phyloP scores from a whole-genome alignment of 2,329 filamentous ascomycete genomes.

The Chalaropsis thielavioides region DNA sequence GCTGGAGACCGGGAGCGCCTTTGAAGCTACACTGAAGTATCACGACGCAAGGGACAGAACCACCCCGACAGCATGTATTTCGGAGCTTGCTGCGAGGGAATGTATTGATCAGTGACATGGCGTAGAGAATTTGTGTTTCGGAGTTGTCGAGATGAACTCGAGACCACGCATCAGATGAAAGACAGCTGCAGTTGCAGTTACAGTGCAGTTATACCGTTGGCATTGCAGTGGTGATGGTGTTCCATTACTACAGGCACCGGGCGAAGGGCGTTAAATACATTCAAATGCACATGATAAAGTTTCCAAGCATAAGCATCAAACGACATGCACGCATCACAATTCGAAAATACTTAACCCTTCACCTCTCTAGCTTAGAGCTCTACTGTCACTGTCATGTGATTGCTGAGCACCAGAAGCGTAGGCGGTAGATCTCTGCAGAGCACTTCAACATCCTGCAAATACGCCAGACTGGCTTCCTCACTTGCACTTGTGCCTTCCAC shows the following conservation, averaged over 20 bases:
- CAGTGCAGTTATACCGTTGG: too few species aligned
- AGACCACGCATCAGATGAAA: too few species aligned
- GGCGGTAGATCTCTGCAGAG: slow-evolving; percentile 65
- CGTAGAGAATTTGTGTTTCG: too few species aligned
- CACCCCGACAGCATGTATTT: too few species aligned
- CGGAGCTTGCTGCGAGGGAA: too few species aligned
- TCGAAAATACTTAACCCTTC: slow-evolving; percentile 10
- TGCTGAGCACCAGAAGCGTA: slow-evolving; percentile 65
- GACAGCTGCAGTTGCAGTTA: too few species aligned
- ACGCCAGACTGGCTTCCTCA: slow-evolving; percentile 55
- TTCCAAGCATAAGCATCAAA: background rate
- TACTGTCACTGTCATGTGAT: slow-evolving; percentile 79
- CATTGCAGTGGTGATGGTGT: too few species aligned
- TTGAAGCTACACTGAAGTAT: background rate
- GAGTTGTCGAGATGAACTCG: too few species aligned
- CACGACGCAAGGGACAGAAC: too few species aligned
- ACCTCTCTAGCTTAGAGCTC: slow-evolving; percentile 36
- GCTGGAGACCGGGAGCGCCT: background rate
- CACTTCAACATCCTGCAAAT: slow-evolving; percentile 64
- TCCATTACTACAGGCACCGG: too few species aligned
- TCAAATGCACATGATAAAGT: background rate
- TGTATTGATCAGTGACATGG: too few species aligned
- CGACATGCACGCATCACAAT: slow-evolving; percentile 19
- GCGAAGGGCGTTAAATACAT: background rate
- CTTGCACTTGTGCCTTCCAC: slow-evolving; percentile 59